Base-by-base conservation (phyloP, 1,139 yeast species). In the Lizanozyma gosingica region DNA sequence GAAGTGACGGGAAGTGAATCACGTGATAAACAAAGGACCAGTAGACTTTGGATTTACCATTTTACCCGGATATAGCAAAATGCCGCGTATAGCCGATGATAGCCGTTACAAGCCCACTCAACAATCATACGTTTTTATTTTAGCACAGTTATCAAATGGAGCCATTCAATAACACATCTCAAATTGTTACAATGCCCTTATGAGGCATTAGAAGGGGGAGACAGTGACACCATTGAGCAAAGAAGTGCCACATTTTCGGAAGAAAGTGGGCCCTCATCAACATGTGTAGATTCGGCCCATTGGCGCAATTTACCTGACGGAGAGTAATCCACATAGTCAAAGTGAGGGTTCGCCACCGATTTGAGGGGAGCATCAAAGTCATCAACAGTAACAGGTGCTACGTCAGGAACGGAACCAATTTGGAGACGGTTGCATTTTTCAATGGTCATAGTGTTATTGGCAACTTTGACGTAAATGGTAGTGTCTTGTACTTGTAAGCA, bases 321-420 rank as follows among this genome's bases (percentile, higher is more conserved):
- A 6, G 29, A 22, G 34, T 37, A 32, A 35, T 37, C 36, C 3
- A n/a, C 11, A 11, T 6, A 4, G 4, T 15, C 22, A 4, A 33
- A 37, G 17, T 37, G 39, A n/a, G 39, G 36, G 17, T 37, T 37
- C 27, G 9, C 17, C 9, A n/a, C 33, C 17, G 14, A 14, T 15
- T 15, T n/a, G 4, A 38, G 37, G 33, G 51, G 51, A 47, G 50
- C 45, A 37, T 40, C 43, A 18, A 48, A 45, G 34, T 48, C 51
- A 18, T 48, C 50, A n/a, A 48, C 45, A 3, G 33, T 37, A 14
- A 40, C 42, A 1, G 29, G 29, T 22, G 6, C 29, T 22, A 11
- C 6, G 29, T 22, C 29, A 22, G 29, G 29, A 6, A 11, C 9
- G 6, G 29, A 22, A 6, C 9, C 29, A 6, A 22, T 22, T 22